These are phyloP conservation scores for Coemansia sp. DNA, from an alignment of 192 early-diverging fungal genomes.

Conservation along the genomic window DNA sequence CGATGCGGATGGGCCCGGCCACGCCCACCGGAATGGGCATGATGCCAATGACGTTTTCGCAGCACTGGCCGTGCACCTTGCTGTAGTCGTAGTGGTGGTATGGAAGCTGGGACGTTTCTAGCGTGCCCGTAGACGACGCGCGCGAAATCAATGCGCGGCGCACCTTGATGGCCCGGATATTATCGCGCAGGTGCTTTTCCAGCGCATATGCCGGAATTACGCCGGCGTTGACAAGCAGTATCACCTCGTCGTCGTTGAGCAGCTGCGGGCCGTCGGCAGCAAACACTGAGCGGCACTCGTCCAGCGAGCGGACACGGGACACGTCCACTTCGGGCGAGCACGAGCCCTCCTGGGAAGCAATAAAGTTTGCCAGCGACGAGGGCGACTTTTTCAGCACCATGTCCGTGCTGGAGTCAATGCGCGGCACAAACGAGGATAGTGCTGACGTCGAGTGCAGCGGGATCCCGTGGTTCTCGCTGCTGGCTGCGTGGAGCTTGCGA, in stretches of 20 bases:
- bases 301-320: slow-evolving; percentile 28
- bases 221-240: slow-evolving; percentile 65
- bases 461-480: slow-evolving; percentile 25
- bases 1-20: slow-evolving; percentile 82
- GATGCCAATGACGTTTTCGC: slow-evolving; percentile 94
- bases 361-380: slow-evolving; percentile 17
- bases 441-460: slow-evolving; percentile 43
- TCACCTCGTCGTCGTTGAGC: slow-evolving; percentile 75
- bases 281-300: slow-evolving; percentile 42
- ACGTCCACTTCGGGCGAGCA: background rate
- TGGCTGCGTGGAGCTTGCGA: slow-evolving; percentile 17
- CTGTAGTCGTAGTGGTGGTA: slow-evolving; percentile 85
- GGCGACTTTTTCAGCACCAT: slow-evolving; percentile 45
- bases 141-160: slow-evolving; percentile 76
- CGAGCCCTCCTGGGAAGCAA: slow-evolving; percentile 8
- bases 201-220: slow-evolving; percentile 82
- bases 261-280: slow-evolving; percentile 29
- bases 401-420: slow-evolving; percentile 42
- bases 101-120: slow-evolving; percentile 69
- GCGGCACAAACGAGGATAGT: slow-evolving; percentile 36
- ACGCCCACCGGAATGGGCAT: slow-evolving; percentile 90
- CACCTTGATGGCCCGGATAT: slow-evolving; percentile 81
- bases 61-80: slow-evolving; percentile 87
- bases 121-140: slow-evolving; percentile 59
- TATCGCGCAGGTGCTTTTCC: slow-evolving; percentile 76